These are phyloP conservation scores for Cetraspora pellucida DNA, from an alignment of 192 early-diverging fungal genomes.

Conservation along the genomic window DNA sequence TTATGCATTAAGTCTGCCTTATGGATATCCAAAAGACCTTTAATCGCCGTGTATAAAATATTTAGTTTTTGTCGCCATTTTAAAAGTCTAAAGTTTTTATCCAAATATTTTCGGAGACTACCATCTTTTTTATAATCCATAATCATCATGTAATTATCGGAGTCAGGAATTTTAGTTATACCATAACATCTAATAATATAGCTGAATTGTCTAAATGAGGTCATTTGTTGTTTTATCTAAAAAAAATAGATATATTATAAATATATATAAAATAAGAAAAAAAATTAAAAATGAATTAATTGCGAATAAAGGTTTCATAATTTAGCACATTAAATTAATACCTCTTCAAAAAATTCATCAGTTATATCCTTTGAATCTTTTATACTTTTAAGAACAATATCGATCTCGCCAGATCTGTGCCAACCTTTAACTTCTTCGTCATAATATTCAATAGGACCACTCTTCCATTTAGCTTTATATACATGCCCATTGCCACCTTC, in stretches of 20 bases:
- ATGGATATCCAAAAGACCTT: neutral
- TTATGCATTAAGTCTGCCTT: neutral
- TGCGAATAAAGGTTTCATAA: neutral
- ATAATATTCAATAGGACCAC: neutral
- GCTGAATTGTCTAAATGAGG: neutral
- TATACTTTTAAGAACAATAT: neutral
- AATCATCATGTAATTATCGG: constrained; percentile 3
- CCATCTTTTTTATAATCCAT: neutral
- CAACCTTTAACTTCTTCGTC: neutral
- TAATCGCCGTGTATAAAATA: neutral
- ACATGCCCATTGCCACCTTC: neutral
- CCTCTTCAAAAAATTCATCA: constrained; percentile 1
- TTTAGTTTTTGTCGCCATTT: neutral
- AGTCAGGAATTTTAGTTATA: neutral
- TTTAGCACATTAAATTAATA: neutral
- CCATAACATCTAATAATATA: constrained; percentile 8
- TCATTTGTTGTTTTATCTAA: neutral
- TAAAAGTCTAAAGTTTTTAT: neutral
- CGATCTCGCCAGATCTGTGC: neutral
- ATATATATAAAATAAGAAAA: too few species aligned
- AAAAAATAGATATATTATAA: too few species aligned
- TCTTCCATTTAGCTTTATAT: constrained; percentile 16
- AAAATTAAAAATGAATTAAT: neutral
- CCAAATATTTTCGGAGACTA: neutral
- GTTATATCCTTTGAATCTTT: neutral